Evolutionary conservation across 345 rosid species (phyloP).

Genomic region (Angophora floribunda): DNA sequence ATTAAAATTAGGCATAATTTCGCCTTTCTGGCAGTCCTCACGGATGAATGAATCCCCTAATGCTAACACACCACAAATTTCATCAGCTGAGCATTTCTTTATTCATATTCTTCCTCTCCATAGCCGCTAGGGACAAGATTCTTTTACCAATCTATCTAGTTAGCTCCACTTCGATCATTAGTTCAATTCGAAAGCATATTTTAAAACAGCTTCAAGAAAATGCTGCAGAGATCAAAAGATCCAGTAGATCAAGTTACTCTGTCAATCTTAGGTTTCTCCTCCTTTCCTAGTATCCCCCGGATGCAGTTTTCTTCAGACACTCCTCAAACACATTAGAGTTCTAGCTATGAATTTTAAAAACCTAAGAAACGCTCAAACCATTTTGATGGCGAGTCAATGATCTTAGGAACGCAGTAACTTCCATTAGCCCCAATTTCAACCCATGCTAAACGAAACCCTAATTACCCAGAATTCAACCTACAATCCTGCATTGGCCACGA

Average conservation of each 20-base stretch:
- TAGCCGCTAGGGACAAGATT: background rate
- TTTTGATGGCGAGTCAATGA: background rate
- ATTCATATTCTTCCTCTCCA: background rate
- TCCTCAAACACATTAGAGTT: background rate
- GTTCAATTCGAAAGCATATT: background rate
- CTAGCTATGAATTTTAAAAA: background rate
- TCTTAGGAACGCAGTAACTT: background rate
- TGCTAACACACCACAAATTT: background rate
- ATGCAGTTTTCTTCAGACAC: background rate
- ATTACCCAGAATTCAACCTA: background rate
- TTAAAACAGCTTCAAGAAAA: background rate
- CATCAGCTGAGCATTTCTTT: background rate
- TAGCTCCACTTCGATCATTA: background rate
- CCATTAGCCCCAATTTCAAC: background rate
- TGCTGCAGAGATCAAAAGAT: background rate
- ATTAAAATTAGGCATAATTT: background rate
- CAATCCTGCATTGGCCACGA: background rate
- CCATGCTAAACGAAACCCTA: slow-evolving; percentile 5
- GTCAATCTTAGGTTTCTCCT: background rate
- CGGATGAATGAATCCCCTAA: background rate
- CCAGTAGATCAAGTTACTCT: background rate
- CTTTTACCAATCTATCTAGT: background rate
- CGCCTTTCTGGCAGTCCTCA: background rate
- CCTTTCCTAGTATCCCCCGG: background rate
- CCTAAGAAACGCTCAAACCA: background rate